Conservation (phyloP, 257 asterid species). For the Lavandula angustifolia region DNA sequence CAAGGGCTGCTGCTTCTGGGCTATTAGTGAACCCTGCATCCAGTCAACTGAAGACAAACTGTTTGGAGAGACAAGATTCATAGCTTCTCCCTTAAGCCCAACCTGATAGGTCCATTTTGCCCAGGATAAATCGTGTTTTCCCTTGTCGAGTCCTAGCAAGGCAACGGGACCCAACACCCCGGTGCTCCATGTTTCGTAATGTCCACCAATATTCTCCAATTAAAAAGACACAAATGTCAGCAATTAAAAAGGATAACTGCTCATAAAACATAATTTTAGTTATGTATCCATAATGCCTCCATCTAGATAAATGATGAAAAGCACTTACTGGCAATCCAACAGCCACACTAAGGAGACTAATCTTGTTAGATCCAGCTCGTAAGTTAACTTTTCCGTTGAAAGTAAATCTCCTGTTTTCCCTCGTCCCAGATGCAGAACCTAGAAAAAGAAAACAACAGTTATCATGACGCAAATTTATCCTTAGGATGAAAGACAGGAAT, state of each 20-base stretch:
- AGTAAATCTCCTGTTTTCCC: conserved; percentile 64
- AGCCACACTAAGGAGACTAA: conserved; percentile 90
- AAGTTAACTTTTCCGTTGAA: conserved; percentile 62
- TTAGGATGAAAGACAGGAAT: not conserved
- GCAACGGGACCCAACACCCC: conserved; percentile 82
- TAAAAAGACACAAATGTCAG: conserved; percentile 21
- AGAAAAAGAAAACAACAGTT: conserved; percentile 9
- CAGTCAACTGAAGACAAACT: conserved; percentile 69
- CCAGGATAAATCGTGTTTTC: conserved; percentile 76
- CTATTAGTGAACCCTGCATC: conserved; percentile 74
- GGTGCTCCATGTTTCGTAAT: conserved; percentile 71
- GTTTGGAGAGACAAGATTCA: conserved; percentile 63
- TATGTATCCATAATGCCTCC: not conserved
- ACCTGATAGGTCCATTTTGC: conserved; percentile 91
- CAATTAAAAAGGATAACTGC: too few relatives aligned
- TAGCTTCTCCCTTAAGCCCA: conserved; percentile 85
- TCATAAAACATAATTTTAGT: not conserved
- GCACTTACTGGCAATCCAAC: conserved; percentile 89
- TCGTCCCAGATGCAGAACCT: conserved; percentile 89
- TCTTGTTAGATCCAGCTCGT: conserved; percentile 68
- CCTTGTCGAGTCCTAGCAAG: conserved; percentile 71
- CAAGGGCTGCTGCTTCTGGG: conserved; percentile 70
- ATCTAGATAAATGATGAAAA: conserved; percentile 1
- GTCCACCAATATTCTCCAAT: conserved; percentile 72
- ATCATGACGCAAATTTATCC: conserved; percentile 7